Percentiles rank a stretch among this genome's conserved stretches.
Conservation (phyloP, 2,329 filamentous ascomycete genomes). For the Anisogramma anomala region DNA sequence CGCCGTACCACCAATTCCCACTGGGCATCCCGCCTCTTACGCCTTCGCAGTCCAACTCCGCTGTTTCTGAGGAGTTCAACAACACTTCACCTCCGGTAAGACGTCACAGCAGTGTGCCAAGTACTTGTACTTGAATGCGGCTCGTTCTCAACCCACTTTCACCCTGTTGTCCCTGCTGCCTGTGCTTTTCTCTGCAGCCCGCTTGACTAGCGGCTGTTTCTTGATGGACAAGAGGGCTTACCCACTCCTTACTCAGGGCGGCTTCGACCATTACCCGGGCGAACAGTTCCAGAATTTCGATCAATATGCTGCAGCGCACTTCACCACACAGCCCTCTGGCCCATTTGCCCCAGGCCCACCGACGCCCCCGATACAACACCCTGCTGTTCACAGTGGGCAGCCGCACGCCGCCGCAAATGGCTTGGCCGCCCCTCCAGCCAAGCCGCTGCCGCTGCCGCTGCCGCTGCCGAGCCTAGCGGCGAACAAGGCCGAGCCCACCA, state of each 20-base stretch:
- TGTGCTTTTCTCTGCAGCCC: conserved; percentile 17
- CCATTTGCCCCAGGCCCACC: conserved; percentile 36
- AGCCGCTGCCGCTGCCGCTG: conserved; percentile 16
- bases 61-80: conserved; percentile 42
- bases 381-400: conserved; percentile 18
- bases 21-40: conserved; percentile 42
- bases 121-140: conserved; percentile 7
- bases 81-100: conserved; percentile 44
- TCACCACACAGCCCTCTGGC: conserved; percentile 25
- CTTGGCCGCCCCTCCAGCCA: conserved; percentile 14
- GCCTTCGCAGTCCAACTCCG: conserved; percentile 44
- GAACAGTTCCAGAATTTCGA: conserved; percentile 41
- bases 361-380: conserved; percentile 36
- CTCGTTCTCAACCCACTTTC: conserved; percentile 1
- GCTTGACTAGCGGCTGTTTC: conserved; percentile 18
- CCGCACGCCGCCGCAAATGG: conserved; percentile 19
- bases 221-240: conserved; percentile 19
- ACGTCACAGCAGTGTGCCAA: conserved; percentile 16
- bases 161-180: conserved; percentile 15
- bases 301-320: conserved; percentile 28
- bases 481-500: conserved; percentile 29
- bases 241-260: conserved; percentile 34
- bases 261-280: conserved; percentile 35
- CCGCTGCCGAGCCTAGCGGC: conserved; percentile 23
- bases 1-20: conserved; percentile 31